Conservation (phyloP, 2,329 filamentous ascomycete species). For the Fusarium acutatum region DNA sequence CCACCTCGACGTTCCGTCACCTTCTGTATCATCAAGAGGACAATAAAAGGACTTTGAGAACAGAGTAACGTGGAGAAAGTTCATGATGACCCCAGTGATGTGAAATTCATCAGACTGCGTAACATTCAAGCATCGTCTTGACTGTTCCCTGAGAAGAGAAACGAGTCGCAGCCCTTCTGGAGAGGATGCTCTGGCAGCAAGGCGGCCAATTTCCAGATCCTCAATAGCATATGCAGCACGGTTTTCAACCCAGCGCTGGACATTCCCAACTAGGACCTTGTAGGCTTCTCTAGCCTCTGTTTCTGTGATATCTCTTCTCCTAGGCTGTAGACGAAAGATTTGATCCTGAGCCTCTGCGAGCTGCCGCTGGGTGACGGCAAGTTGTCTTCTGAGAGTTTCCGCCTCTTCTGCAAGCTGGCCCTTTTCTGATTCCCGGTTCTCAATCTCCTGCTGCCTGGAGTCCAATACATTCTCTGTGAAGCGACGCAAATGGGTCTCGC, state of each 20-base stretch:
- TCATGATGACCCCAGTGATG: conserved; percentile 49
- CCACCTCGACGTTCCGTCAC: conserved; percentile 45
- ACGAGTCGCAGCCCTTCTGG: conserved; percentile 44
- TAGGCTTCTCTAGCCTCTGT: conserved; percentile 48
- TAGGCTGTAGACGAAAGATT: conserved; percentile 45
- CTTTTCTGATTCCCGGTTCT: conserved; percentile 44
- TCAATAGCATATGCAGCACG: conserved; percentile 45
- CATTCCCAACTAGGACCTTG: conserved; percentile 44
- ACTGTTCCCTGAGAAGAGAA: conserved; percentile 48
- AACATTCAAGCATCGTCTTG: conserved; percentile 44
- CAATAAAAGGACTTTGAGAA: conserved; percentile 51
- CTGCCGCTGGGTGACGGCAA: conserved; percentile 43
- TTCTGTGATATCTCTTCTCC: conserved; percentile 49
- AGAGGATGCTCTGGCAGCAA: conserved; percentile 36
- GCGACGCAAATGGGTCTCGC: conserved; percentile 46
- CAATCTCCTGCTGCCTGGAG: conserved; percentile 47
- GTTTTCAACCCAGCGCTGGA: conserved; percentile 50
- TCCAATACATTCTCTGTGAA: conserved; percentile 51
- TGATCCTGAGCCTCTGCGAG: conserved; percentile 46
- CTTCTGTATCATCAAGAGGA: conserved; percentile 45
- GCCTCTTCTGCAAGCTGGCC: conserved; percentile 40
- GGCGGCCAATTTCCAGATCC: conserved; percentile 42
- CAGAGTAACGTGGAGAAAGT: conserved; percentile 48
- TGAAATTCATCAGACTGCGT: conserved; percentile 49
- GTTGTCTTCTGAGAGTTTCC: conserved; percentile 44